These are phyloP conservation scores for Saprolegnia diclina DNA, from an alignment of 352 stramenopile species.

Conservation along the genomic window DNA sequence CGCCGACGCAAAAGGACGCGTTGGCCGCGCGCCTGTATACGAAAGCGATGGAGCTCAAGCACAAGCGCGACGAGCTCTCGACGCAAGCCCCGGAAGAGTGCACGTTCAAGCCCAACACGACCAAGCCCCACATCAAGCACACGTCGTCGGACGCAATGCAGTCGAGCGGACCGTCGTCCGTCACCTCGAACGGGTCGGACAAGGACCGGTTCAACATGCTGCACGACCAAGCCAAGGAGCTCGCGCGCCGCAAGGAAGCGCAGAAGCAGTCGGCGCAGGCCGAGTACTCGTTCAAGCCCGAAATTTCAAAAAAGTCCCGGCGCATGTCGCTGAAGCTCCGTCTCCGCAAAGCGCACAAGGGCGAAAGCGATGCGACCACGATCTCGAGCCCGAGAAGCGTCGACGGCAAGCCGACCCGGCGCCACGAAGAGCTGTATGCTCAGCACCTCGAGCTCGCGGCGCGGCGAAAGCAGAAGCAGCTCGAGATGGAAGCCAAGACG, in stretches of 20 bases:
- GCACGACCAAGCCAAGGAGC: constrained; percentile 23
- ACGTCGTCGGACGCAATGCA: background rate
- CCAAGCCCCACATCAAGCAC: constrained; percentile 3
- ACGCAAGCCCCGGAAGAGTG: constrained; percentile 18
- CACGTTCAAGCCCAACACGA: constrained; percentile 23
- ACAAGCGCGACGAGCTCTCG: constrained; percentile 23
- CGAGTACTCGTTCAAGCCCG: constrained; percentile 23
- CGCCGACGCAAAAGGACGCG: constrained; percentile 23
- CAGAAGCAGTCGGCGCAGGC: constrained; percentile 15
- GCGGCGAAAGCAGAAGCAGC: constrained; percentile 63
- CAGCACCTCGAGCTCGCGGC: constrained; percentile 56
- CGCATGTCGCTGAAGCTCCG: constrained; percentile 8
- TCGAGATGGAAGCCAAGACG: constrained; percentile 45
- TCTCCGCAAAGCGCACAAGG: background rate
- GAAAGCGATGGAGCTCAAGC: constrained; percentile 27
- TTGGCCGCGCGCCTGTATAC: constrained; percentile 9
- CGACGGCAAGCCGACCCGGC: background rate
- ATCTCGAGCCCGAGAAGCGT: background rate
- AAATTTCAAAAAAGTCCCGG: constrained; percentile 23
- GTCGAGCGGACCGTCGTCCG: constrained; percentile 1
- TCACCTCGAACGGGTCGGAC: background rate
- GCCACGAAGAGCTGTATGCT: constrained; percentile 62
- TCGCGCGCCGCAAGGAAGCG: constrained; percentile 14
- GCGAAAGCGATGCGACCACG: background rate
- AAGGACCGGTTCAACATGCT: constrained; percentile 21